Conservation (phyloP, 2,329 filamentous ascomycete genomes). For the Neonectria faginata region DNA sequence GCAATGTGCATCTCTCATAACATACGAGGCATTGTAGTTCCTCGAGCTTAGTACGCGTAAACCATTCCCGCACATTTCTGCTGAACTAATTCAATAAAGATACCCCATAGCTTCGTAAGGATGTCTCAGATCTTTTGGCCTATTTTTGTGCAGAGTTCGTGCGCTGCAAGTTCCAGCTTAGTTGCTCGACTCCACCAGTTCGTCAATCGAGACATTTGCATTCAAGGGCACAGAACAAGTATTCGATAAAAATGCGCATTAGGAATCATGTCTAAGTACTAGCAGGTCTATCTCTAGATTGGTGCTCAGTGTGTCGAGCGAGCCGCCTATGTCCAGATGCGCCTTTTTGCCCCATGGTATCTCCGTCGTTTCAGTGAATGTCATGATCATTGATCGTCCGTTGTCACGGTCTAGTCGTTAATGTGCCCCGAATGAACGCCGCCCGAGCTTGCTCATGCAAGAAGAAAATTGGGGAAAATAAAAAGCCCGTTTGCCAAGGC, state of each 20-base stretch:
- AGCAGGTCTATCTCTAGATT: not conserved
- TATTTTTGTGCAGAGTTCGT: not conserved
- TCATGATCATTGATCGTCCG: slow-evolving; percentile 44
- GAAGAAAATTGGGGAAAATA: slow-evolving; percentile 11
- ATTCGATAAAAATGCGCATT: slow-evolving; percentile 16
- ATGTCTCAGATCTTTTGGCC: not conserved
- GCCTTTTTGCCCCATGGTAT: slow-evolving; percentile 12
- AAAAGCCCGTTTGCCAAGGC: not conserved
- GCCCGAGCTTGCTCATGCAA: slow-evolving; percentile 30
- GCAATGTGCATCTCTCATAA: no score
- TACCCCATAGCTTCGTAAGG: not conserved
- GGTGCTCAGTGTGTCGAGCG: slow-evolving; percentile 4
- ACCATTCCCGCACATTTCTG: not conserved
- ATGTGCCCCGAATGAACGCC: slow-evolving; percentile 39
- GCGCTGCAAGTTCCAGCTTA: not conserved
- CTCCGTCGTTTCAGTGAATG: slow-evolving; percentile 32
- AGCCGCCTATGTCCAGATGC: slow-evolving; percentile 1
- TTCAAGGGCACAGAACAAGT: not conserved
- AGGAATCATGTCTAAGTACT: slow-evolving; percentile 13
- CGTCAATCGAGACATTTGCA: not conserved
- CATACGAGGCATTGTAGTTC: no score
- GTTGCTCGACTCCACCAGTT: not conserved
- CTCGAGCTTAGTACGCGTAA: no score
- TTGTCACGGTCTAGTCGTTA: slow-evolving; percentile 40
- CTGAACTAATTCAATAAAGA: not conserved